Conservation (phyloP, 2,329 filamentous ascomycete genomes). For the Alternaria panax region DNA sequence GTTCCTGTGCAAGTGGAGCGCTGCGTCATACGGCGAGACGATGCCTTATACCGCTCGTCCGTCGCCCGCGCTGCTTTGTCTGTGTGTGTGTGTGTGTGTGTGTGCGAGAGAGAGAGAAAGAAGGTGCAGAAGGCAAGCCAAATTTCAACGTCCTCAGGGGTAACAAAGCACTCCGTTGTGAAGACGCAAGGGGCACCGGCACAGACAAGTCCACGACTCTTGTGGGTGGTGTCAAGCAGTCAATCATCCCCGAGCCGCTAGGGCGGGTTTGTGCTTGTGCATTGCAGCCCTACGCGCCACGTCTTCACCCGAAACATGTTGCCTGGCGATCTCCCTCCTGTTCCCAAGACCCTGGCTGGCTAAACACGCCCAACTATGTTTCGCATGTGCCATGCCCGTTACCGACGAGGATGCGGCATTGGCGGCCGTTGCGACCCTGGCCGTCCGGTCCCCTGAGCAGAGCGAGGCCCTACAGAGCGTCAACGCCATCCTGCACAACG, state of each 20-base stretch:
- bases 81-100: no score
- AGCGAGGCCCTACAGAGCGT: conserved; percentile 44
- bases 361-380: conserved; percentile 14
- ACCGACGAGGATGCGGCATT: conserved; percentile 54
- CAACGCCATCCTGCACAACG: conserved; percentile 47
- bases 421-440: conserved; percentile 48
- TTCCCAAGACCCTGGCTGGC: conserved; percentile 11
- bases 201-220: conserved; percentile 34
- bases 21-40: conserved; percentile 1
- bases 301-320: neutral
- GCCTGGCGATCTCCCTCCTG: conserved; percentile 3
- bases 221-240: conserved; percentile 17
- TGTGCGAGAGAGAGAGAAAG: no score
- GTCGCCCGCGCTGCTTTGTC: conserved; percentile 1
- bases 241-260: conserved; percentile 19
- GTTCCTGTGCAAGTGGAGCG: conserved; percentile 4
- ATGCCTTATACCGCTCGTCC: conserved; percentile 1
- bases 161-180: conserved; percentile 7
- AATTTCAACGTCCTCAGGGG: conserved; percentile 6
- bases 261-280: neutral
- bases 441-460: conserved; percentile 45
- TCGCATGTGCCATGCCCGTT: conserved; percentile 39
- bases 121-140: neutral
- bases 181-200: conserved; percentile 20
- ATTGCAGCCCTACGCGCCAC: conserved; percentile 11